A percentile compares a stretch with the other conserved stretches of the same genome.
phyloP scores from a whole-genome alignment of 352 stramenopile species.

The Pythium rhizo-oryzae region DNA sequence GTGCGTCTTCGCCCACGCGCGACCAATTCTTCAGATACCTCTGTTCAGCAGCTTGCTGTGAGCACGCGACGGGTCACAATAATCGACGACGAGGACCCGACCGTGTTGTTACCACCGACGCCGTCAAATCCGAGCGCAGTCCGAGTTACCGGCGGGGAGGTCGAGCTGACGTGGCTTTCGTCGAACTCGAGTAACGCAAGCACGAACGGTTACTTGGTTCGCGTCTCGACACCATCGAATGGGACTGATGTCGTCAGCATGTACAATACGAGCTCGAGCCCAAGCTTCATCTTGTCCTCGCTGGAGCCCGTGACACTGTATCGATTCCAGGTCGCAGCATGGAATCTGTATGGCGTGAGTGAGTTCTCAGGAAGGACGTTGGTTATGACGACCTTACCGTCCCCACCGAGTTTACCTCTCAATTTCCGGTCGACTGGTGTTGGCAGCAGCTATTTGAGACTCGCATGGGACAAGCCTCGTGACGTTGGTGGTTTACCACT shows the following conservation, averaged over 20 bases:
- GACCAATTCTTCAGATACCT: not conserved
- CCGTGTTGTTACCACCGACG: conserved; percentile 29
- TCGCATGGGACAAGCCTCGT: conserved; percentile 43
- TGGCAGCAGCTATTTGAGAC: conserved; percentile 25
- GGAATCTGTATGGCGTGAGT: conserved; percentile 51
- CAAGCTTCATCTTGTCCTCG: conserved; percentile 43
- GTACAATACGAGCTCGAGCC: conserved; percentile 37
- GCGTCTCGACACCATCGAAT: conserved; percentile 25
- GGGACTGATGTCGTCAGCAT: conserved; percentile 32
- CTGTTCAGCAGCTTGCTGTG: conserved; percentile 7
- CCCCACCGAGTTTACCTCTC: conserved; percentile 33
- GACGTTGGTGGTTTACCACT: conserved; percentile 45
- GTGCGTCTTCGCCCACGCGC: conserved; percentile 35
- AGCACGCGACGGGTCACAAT: conserved; percentile 40
- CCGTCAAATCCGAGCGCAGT: conserved; percentile 18
- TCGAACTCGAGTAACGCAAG: not conserved
- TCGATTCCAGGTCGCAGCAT: conserved; percentile 43
- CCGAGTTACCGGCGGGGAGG: conserved; percentile 47
- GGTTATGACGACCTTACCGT: conserved; percentile 36
- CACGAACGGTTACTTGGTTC: conserved; percentile 43
- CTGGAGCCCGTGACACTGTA: conserved; percentile 40
- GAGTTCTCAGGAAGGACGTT: conserved; percentile 32
- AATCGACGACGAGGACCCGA: conserved; percentile 50
- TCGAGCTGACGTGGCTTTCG: conserved; percentile 40
- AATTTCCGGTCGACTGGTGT: conserved; percentile 12